Conservation (phyloP, 495 filamentous ascomycete genomes). For the Xylaria castorea region DNA sequence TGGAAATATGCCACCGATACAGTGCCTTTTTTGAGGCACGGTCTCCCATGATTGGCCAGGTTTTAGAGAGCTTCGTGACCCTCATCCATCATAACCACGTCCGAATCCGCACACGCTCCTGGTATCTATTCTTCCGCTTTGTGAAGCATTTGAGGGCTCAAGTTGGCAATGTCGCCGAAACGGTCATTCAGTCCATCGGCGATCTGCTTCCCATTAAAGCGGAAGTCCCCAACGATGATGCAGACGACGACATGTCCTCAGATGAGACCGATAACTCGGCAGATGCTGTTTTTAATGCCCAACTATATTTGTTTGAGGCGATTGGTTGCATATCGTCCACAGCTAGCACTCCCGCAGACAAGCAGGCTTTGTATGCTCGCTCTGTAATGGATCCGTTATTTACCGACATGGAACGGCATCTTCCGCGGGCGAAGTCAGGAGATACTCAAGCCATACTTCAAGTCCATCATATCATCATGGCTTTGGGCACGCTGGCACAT, state of each 20-base stretch:
- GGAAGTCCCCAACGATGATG: conserved; percentile 76
- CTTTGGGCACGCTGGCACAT: conserved; percentile 84
- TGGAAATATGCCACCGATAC: conserved; percentile 97
- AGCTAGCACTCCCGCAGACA: conserved; percentile 72
- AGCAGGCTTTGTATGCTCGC: conserved; percentile 82
- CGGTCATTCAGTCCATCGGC: conserved; percentile 84
- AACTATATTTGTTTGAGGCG: conserved; percentile 93
- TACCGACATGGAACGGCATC: conserved; percentile 78
- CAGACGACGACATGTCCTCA: conserved; percentile 91
- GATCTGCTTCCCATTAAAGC: conserved; percentile 91
- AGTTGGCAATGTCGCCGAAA: conserved; percentile 87
- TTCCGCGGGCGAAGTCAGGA: conserved; percentile 74
- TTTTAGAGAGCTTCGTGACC: conserved; percentile 90
- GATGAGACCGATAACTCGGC: conserved; percentile 87
- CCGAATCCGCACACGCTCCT: conserved; percentile 85
- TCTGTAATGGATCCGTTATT: conserved; percentile 88
- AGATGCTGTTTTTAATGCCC: conserved; percentile 86
- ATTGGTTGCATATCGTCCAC: conserved; percentile 89
- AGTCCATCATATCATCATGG: conserved; percentile 96
- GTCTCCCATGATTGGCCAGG: conserved; percentile 75
- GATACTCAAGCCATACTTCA: conserved; percentile 84
- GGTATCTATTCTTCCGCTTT: conserved; percentile 94
- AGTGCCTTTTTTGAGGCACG: conserved; percentile 89
- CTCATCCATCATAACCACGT: conserved; percentile 86
- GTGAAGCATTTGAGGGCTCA: conserved; percentile 85